A percentile compares a stretch with the other conserved stretches of the same genome.
phyloP scores from a whole-genome alignment of 495 filamentous ascomycete species.

The Friedmanniomyces endolithicus region DNA sequence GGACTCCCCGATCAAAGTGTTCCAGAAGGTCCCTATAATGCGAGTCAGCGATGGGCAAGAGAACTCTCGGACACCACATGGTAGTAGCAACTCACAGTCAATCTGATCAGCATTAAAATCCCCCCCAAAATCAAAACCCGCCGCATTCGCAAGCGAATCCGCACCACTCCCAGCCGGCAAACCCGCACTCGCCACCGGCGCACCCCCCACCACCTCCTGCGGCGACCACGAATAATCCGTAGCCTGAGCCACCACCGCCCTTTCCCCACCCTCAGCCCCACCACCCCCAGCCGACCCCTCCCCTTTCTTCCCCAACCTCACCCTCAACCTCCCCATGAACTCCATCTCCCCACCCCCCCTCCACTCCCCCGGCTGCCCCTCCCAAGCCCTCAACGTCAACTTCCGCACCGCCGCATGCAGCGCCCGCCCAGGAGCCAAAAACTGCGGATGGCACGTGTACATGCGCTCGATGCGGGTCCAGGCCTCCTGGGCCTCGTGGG shows the following conservation, averaged over 20 bases:
- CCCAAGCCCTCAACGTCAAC: slow-evolving; percentile 18
- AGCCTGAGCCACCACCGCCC: neutral
- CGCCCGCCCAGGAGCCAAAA: neutral
- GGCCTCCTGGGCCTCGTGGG: neutral
- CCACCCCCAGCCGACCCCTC: neutral
- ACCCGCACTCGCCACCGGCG: neutral
- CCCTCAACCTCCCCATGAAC: neutral
- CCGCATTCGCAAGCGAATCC: neutral
- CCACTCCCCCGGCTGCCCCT: slow-evolving; percentile 1
- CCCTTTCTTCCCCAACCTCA: neutral
- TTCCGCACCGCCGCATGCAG: slow-evolving; percentile 15
- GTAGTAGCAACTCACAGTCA: neutral
- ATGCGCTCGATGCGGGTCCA: slow-evolving; percentile 10
- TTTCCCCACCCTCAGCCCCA: neutral
- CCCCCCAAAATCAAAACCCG: neutral
- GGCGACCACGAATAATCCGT: neutral
- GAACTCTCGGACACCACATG: too few species aligned
- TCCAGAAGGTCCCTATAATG: too few species aligned
- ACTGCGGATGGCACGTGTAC: slow-evolving; percentile 6
- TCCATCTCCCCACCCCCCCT: neutral
- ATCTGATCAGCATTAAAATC: neutral
- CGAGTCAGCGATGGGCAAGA: too few species aligned
- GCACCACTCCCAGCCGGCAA: neutral
- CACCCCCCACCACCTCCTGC: neutral
- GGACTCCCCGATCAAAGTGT: too few species aligned